Conservation (phyloP, 1,284 basidiomycete genomes). For the Malassezia sympodialis region DNA sequence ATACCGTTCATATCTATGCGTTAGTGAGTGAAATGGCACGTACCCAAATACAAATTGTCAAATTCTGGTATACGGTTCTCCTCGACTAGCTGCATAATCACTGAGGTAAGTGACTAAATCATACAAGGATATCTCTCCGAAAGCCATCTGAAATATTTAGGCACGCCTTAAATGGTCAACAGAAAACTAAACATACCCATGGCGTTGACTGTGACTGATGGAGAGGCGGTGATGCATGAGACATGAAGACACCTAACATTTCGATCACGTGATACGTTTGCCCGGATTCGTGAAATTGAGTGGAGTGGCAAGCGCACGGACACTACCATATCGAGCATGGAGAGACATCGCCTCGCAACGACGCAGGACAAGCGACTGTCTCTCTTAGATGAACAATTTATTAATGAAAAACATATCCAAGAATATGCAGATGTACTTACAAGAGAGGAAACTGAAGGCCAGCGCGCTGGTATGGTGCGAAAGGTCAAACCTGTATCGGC, state of each 20-base stretch:
- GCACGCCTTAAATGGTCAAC: conserved; percentile 35
- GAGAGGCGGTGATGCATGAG: background rate
- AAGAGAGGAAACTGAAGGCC: background rate
- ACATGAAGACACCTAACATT: background rate
- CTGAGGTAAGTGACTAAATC: conserved; percentile 69
- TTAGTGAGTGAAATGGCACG: background rate
- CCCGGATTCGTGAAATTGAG: background rate
- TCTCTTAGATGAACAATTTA: background rate
- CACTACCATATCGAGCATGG: background rate
- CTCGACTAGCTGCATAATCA: conserved; percentile 92
- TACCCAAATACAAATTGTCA: conserved; percentile 67
- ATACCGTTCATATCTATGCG: conserved; percentile 82
- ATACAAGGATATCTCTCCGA: conserved; percentile 79
- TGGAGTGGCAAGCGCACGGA: background rate
- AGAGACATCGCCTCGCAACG: background rate
- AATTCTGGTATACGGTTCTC: conserved; percentile 90
- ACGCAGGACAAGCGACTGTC: background rate
- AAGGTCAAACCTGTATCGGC: conserved; percentile 24
- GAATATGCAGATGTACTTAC: conserved; percentile 8
- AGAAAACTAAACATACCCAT: background rate
- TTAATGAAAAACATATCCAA: conserved; percentile 1
- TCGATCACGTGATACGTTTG: background rate
- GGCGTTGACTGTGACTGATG: background rate
- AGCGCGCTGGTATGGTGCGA: background rate
- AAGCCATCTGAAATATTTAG: conserved; percentile 56